Conservation (phyloP, 2,329 filamentous ascomycete species). For the Ascochyta pisi region DNA sequence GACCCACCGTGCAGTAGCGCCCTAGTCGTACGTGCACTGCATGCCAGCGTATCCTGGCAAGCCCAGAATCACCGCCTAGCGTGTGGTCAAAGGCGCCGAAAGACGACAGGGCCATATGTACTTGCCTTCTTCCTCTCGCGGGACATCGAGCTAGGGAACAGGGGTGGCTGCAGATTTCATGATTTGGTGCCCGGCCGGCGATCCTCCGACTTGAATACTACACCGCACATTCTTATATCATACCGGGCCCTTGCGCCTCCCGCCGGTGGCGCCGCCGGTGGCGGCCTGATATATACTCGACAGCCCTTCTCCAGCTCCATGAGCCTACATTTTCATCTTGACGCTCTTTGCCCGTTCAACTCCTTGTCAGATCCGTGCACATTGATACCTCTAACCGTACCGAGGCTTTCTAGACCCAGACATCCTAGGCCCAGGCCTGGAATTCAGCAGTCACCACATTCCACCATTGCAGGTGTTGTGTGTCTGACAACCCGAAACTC, state of each 20-base stretch:
- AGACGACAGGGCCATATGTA: slow-evolving; percentile 33
- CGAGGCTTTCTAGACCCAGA: background rate
- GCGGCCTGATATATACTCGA: slow-evolving; percentile 26
- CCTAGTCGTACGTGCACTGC: slow-evolving; percentile 23
- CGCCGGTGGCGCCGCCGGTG: slow-evolving; percentile 30
- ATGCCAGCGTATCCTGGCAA: slow-evolving; percentile 21
- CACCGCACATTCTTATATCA: slow-evolving; percentile 46
- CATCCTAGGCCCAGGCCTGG: slow-evolving; percentile 4
- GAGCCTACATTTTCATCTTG: slow-evolving; percentile 23
- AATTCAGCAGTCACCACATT: slow-evolving; percentile 8
- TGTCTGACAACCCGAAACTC: background rate
- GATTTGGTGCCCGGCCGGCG: slow-evolving; percentile 39
- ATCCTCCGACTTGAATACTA: slow-evolving; percentile 29
- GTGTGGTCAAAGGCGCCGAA: slow-evolving; percentile 28
- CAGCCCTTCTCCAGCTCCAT: slow-evolving; percentile 13
- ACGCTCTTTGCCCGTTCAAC: slow-evolving; percentile 8
- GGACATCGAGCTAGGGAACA: slow-evolving; percentile 33
- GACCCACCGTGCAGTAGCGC: slow-evolving; percentile 36
- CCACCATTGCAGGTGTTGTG: background rate
- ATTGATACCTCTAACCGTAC: slow-evolving; percentile 2
- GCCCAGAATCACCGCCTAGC: slow-evolving; percentile 22
- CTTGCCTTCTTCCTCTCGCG: slow-evolving; percentile 35
- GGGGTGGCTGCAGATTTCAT: slow-evolving; percentile 30
- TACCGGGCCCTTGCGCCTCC: slow-evolving; percentile 34
- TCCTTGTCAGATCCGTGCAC: background rate